Evolutionary conservation across 371 early-diverging fungal species (phyloP).

Genomic region (Mortierella sp.): DNA sequence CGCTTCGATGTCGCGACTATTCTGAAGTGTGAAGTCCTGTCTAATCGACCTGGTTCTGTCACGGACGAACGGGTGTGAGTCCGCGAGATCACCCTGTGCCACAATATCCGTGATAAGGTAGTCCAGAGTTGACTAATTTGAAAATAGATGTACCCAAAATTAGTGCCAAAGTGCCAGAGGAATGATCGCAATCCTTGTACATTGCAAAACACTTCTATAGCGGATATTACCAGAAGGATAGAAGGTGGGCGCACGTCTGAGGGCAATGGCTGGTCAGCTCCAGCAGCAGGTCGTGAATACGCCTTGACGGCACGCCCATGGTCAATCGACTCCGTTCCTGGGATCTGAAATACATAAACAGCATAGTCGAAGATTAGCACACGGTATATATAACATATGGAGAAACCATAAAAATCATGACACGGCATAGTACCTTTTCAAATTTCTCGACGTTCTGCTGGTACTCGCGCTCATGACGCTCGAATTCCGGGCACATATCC

Average conservation of each 20-base stretch:
- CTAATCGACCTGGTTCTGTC: conserved; percentile 91
- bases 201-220: too few relatives aligned
- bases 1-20: conserved; percentile 74
- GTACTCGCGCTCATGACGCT: conserved; percentile 87
- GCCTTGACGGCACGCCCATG: conserved; percentile 82
- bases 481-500: conserved; percentile 93
- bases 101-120: conserved; percentile 80
- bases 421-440: conserved; percentile 67
- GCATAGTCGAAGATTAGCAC: too few relatives aligned
- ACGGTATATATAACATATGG: too few relatives aligned
- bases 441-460: conserved; percentile 78
- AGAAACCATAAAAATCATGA: too few relatives aligned
- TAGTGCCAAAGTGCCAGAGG: too few relatives aligned
- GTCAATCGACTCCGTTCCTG: conserved; percentile 70
- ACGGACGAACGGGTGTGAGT: conserved; percentile 87
- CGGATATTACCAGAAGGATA: conserved; percentile 66
- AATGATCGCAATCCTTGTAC: too few relatives aligned
- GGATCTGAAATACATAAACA: conserved; percentile 42
- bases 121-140: conserved; percentile 73
- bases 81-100: conserved; percentile 62
- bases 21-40: conserved; percentile 91
- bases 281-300: conserved; percentile 90
- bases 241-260: conserved; percentile 90
- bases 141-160: not conserved
- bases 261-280: conserved; percentile 86